A percentile compares a stretch with the other conserved stretches of the same genome.
phyloP scores from a whole-genome alignment of 768 basidiomycete genomes.

The Cystobasidium onofrii region DNA sequence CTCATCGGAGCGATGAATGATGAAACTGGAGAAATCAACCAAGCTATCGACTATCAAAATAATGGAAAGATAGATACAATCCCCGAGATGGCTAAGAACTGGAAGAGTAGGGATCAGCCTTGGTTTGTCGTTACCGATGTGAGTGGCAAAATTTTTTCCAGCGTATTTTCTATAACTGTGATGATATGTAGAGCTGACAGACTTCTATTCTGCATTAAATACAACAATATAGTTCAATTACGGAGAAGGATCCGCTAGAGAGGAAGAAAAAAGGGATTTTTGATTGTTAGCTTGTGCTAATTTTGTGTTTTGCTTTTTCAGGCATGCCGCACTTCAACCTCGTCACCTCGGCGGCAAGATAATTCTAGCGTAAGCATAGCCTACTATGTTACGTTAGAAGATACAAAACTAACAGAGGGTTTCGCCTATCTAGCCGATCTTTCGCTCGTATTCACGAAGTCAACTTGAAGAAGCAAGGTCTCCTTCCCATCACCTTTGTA shows the following conservation, averaged over 20 bases:
- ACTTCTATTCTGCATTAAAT: too few species aligned
- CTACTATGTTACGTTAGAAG: too few species aligned
- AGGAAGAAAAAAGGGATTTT: too few species aligned
- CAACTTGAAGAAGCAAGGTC: slow-evolving; percentile 77
- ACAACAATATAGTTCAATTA: too few species aligned
- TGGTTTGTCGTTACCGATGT: slow-evolving; percentile 90
- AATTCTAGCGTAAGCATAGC: slow-evolving; percentile 43
- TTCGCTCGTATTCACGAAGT: slow-evolving; percentile 97
- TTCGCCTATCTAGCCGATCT: too few species aligned
- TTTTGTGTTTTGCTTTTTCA: too few species aligned
- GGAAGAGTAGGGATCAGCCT: slow-evolving; percentile 71
- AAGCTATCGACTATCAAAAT: slow-evolving; percentile 67
- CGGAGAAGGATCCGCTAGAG: slow-evolving; percentile 93
- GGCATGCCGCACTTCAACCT: slow-evolving; percentile 86
- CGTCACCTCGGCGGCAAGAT: slow-evolving; percentile 51
- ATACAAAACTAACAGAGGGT: too few species aligned
- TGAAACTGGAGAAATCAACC: slow-evolving; percentile 85
- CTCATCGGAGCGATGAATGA: slow-evolving; percentile 69
- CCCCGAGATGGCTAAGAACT: slow-evolving; percentile 78
- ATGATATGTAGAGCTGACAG: too few species aligned
- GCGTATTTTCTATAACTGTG: too few species aligned
- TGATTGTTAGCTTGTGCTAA: too few species aligned
- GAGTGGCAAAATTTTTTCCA: too few species aligned
- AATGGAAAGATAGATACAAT: slow-evolving; percentile 62
- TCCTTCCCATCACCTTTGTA: slow-evolving; percentile 88